Evolutionary conservation across 2,329 filamentous ascomycete species (phyloP).

Genomic region (Trichoderma koningiopsis): DNA sequence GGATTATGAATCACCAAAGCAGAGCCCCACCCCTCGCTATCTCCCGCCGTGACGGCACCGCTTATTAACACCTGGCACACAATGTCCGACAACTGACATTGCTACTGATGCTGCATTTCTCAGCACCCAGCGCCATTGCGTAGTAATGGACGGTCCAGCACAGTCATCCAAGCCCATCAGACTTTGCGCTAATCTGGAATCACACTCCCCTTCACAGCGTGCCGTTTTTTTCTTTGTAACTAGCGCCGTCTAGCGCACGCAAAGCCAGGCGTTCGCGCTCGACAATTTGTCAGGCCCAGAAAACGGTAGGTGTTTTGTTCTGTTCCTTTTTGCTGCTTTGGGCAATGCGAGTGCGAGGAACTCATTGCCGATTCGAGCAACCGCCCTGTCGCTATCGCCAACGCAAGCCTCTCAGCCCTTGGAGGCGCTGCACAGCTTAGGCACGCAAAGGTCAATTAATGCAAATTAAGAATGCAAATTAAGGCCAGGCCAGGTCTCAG

Average conservation of each 20-base stretch:
- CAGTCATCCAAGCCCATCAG: conserved; percentile 15
- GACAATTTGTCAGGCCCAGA: conserved; percentile 2
- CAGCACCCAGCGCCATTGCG: conserved; percentile 13
- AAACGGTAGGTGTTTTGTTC: neutral
- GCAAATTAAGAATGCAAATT: neutral
- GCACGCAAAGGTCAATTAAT: neutral
- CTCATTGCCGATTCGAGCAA: neutral
- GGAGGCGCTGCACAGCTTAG: neutral
- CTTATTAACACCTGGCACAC: conserved; percentile 19
- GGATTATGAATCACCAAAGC: conserved; percentile 24
- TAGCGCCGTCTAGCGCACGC: neutral
- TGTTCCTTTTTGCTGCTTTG: neutral
- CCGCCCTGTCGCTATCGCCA: neutral
- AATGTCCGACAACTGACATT: conserved; percentile 21
- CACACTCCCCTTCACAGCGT: neutral
- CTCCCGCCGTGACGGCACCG: neutral
- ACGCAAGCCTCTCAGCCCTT: neutral
- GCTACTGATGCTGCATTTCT: conserved; percentile 10
- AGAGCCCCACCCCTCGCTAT: neutral
- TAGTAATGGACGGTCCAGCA: conserved; percentile 7
- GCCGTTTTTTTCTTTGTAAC: neutral
- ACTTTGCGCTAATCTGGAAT: conserved; percentile 22
- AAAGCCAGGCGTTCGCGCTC: neutral
- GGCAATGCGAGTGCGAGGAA: neutral
- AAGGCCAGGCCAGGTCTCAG: conserved; percentile 3